These are phyloP conservation scores for Eimeria falciformis DNA, from an alignment of 169 alveolate species.

Conservation along the genomic window DNA sequence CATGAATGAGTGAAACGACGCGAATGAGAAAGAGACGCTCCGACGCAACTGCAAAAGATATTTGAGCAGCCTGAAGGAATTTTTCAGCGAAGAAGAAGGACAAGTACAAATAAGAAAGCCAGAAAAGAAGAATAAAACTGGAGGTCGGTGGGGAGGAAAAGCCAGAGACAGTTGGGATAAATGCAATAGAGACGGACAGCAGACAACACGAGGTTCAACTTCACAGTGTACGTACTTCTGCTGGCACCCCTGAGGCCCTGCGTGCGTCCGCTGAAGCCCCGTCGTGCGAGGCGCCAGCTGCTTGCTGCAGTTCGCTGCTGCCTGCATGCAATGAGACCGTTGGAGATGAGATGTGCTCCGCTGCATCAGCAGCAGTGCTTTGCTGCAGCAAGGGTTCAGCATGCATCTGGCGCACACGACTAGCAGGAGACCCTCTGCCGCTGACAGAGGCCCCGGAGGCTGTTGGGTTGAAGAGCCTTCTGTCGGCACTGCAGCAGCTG, in stretches of 20 bases:
- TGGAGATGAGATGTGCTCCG: conserved; percentile 4
- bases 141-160: not conserved
- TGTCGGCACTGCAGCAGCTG: conserved; percentile 34
- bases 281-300: conserved; percentile 3
- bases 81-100: no score
- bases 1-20: not conserved
- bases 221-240: conserved; percentile 41
- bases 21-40: no score
- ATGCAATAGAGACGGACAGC: not conserved
- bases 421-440: not conserved
- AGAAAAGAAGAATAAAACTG: not conserved
- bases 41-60: no score
- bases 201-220: no score
- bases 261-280: not conserved
- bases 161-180: not conserved
- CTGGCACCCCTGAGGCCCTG: not conserved
- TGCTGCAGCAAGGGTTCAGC: not conserved
- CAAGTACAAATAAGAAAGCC: no score
- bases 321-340: conserved; percentile 1
- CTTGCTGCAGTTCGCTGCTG: conserved; percentile 34
- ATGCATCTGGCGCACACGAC: not conserved
- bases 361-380: not conserved
- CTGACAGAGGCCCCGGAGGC: not conserved
- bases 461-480: not conserved
- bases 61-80: no score